Base-by-base conservation (phyloP, 2,329 filamentous ascomycete genomes). In the Cryoendolithus antarcticus region DNA sequence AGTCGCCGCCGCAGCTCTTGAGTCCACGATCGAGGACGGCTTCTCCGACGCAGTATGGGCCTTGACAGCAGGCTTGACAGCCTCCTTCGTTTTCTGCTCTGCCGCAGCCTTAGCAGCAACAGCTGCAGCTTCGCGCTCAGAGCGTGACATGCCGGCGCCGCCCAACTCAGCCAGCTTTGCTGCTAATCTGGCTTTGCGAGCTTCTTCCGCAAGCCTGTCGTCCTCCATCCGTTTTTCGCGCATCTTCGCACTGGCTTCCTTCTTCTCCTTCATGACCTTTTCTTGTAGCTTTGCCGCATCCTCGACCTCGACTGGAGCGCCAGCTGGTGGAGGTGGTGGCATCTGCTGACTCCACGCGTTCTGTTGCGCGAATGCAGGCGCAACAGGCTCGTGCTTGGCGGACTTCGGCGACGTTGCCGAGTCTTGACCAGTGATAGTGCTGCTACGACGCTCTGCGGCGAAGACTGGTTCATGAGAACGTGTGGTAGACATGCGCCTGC, bases 201-300 rank as follows among this genome's bases (percentile, higher is more conserved):
- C 55, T 9, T 43, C 44, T 37, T 52, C 52, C 38, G 47, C 44
- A 11, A 42, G 44, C 34, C 48, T 46, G 31, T 58, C 55, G 37
- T 57, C 50, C 40, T 57, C 53, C 29, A 49, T 37, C 7, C 52
- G 48, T 12, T 52, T 48, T 45, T 53, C 52, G 27, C 44, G 48
- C 9, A 51, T 52, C 11, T 42, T 44, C 10, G 30, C 30, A 12
- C 32, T 34, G 30, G 33, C 15, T 38, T 57, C 53, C 10, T 59
- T 56, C 51, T 62, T 67, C 41, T 65, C 64, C 15, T 47, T 59
- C 62, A 49, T 58, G 8, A 58, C 64, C 27, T 71, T 69, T 56
- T 72, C 62, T 70, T 82, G 70, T 66, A 82, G 62, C 74, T 81
- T 52, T 64, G 74, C 58, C 68, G 77, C 47, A 70, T 70, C 63